phyloP scores from a whole-genome alignment of 805 yeast genomes.

The Teunomyces barrocoloradensis region DNA sequence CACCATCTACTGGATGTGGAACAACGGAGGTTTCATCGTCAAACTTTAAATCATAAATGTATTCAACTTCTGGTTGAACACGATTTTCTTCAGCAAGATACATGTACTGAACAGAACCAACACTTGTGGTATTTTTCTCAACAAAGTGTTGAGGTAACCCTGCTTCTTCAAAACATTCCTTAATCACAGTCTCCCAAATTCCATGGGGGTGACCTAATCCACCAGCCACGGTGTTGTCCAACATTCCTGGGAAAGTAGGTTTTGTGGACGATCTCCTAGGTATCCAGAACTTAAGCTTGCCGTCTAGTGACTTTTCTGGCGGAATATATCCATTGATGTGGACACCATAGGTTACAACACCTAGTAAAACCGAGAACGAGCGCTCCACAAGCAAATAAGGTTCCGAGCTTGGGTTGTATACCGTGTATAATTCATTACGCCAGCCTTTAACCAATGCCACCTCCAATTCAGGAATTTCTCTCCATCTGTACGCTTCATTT shows the following conservation, averaged over 20 bases:
- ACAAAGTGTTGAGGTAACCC: conserved; percentile 62
- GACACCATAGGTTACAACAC: conserved; percentile 86
- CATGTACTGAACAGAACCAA: conserved; percentile 71
- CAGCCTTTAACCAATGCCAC: conserved; percentile 55
- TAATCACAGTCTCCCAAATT: conserved; percentile 69
- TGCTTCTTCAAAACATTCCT: conserved; percentile 91
- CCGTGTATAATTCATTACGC: conserved; percentile 81
- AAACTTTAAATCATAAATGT: conserved; percentile 67
- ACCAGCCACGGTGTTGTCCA: conserved; percentile 95
- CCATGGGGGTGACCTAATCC: conserved; percentile 85
- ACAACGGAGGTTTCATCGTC: conserved; percentile 35
- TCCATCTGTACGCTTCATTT: conserved; percentile 42
- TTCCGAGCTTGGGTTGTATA: conserved; percentile 52
- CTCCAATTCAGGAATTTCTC: conserved; percentile 22
- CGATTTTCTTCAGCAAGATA: conserved; percentile 49
- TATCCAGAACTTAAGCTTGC: conserved; percentile 66
- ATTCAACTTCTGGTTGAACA: conserved; percentile 90
- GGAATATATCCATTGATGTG: conserved; percentile 81
- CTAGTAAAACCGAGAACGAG: conserved; percentile 75
- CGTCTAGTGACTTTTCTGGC: conserved; percentile 34
- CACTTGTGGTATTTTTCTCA: conserved; percentile 39
- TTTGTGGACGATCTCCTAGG: conserved; percentile 78
- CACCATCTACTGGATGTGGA: conserved; percentile 55
- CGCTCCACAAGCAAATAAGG: conserved; percentile 77
- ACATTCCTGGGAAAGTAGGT: conserved; percentile 85